A percentile compares a stretch with the other conserved stretches of the same genome.
Conservation (phyloP, 2,329 filamentous ascomycete species). For the Alternaria conjuncta region DNA sequence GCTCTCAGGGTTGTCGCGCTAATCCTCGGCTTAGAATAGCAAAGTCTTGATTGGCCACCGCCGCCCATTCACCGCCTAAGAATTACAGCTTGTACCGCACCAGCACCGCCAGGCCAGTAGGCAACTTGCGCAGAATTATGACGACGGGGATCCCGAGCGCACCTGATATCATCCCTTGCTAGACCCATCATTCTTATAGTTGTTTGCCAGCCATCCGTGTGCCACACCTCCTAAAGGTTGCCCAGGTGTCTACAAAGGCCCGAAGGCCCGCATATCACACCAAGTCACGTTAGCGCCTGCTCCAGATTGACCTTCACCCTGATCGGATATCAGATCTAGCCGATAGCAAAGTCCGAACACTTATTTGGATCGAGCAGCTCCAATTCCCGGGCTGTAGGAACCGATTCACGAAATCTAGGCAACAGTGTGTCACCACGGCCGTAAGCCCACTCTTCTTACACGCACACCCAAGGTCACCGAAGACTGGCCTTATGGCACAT, state of each 20-base stretch:
- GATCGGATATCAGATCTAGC: conserved; percentile 21
- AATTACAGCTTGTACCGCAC: conserved; percentile 18
- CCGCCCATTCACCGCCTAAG: conserved; percentile 26
- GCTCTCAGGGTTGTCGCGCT: conserved; percentile 16
- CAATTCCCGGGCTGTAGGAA: conserved; percentile 3
- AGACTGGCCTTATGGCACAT: conserved; percentile 34
- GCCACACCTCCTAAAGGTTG: conserved; percentile 20
- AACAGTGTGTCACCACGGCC: conserved; percentile 29
- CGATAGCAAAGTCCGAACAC: conserved; percentile 3
- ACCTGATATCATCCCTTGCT: conserved; percentile 25
- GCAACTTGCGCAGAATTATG: conserved; percentile 22
- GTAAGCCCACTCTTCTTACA: conserved; percentile 4
- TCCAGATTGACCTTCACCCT: conserved; percentile 15
- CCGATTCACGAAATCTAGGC: conserved; percentile 12
- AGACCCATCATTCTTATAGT: conserved; percentile 24
- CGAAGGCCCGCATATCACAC: conserved; percentile 27
- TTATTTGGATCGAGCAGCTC: background rate
- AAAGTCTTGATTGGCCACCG: conserved; percentile 24
- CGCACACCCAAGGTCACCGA: conserved; percentile 14
- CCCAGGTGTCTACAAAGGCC: conserved; percentile 23
- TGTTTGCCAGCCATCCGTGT: conserved; percentile 20
- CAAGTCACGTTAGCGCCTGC: conserved; percentile 36
- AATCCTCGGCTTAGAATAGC: conserved; percentile 32
- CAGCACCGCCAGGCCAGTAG: conserved; percentile 23
- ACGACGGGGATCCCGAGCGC: conserved; percentile 23